These are phyloP conservation scores for Ganoderma resinaceum DNA, from an alignment of 1,284 basidiomycete species.

Conservation along the genomic window DNA sequence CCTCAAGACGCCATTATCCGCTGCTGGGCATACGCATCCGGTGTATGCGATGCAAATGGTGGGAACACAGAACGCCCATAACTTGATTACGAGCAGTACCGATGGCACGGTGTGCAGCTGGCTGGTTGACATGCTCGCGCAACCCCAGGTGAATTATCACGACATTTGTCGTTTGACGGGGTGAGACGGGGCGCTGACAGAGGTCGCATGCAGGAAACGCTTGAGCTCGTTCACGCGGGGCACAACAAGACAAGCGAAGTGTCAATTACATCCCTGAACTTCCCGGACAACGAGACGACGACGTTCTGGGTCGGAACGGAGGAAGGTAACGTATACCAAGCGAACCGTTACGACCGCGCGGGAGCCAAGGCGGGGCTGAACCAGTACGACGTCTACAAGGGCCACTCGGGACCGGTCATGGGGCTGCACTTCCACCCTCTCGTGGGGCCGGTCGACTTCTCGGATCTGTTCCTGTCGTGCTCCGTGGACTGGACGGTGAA, in stretches of 20 bases:
- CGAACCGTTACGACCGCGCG: constrained; percentile 95
- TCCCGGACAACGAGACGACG: constrained; percentile 94
- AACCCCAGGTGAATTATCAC: constrained; percentile 78
- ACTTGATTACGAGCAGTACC: constrained; percentile 93
- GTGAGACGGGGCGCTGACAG: constrained; percentile 25
- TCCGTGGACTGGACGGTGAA: constrained; percentile 98
- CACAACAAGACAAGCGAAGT: constrained; percentile 97
- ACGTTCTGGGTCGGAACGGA: constrained; percentile 98
- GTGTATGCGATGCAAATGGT: constrained; percentile 98
- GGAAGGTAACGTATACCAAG: constrained; percentile 96
- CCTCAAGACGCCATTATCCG: constrained; percentile 94
- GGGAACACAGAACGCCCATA: constrained; percentile 98
- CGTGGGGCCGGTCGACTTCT: constrained; percentile 91
- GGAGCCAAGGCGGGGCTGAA: constrained; percentile 96
- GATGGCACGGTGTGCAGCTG: constrained; percentile 98
- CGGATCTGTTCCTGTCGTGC: constrained; percentile 91
- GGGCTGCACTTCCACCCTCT: constrained; percentile 95
- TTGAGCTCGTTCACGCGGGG: constrained; percentile 84
- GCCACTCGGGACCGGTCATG: constrained; percentile 93
- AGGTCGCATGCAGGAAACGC: constrained; percentile 74
- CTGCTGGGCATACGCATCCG: constrained; percentile 96
- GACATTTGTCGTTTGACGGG: neutral
- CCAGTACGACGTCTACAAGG: constrained; percentile 89
- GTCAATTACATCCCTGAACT: constrained; percentile 90
- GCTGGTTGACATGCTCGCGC: constrained; percentile 98